Base-by-base conservation (phyloP, 2,329 filamentous ascomycete species). In the Colletotrichum sp. region DNA sequence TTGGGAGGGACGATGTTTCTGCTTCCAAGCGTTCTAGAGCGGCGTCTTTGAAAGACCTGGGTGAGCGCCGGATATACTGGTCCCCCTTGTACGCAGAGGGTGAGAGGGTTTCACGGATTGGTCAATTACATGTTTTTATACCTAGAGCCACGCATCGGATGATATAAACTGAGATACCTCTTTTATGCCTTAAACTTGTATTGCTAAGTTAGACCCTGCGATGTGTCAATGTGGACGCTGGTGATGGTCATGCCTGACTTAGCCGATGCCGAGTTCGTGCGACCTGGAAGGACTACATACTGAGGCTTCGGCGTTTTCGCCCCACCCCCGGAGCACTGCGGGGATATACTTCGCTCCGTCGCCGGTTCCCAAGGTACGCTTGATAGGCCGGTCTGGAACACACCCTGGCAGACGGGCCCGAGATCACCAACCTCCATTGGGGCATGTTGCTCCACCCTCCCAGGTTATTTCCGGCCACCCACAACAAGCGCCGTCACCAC, bases 131-230 rank as follows among this genome's bases (percentile, higher is more conserved):
- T 63, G 26, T 71, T 75, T 60, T 55, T 66, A 67, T 62, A 71
- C 60, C 69, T 77, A 77, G 62, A 71, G 49, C 65, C 57, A 71
- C 59, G 69, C 69, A 52, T 57, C 65, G 65, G 66, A 76, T 66
- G 75, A 77, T 39, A 72, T 75, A 72, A 66, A 78, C 69, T 65
- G 71, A 78, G 77, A 78, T 77, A 76, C 75, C 77, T 78, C 39
- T 72, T 63, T 65, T 34, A 49, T 52, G 28, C 74, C 65, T 72
- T 24, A n/a, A 68, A 24, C 18, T n/a, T n/a, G 9, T 28, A 39
- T 15, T 12, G 32, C n/a, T 21, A 15, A 13, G 7, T 15, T 24
- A 34, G 34, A 64, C n/a, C 6, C 16, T 16, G 28, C 12, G 6
- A n/a, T 26, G 15, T 21, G 63, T n/a, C 44, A 26, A 12, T 9